phyloP scores from a whole-genome alignment of 2,329 filamentous ascomycete genomes.

The Paraconiothyrium sp. region DNA sequence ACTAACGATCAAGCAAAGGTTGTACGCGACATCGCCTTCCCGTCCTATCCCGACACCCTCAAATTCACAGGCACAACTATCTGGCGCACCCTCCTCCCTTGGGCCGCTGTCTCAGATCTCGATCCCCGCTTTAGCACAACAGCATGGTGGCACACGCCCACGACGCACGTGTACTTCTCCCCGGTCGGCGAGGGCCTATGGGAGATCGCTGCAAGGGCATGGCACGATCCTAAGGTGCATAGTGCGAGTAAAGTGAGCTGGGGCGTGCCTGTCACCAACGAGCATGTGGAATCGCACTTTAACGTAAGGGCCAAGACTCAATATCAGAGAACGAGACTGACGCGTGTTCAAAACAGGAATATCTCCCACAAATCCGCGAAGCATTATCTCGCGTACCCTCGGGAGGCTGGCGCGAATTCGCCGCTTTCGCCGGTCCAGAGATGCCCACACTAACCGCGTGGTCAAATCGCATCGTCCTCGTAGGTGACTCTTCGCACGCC shows the following conservation, averaged over 20 bases:
- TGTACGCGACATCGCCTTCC: conserved; percentile 54
- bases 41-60: conserved; percentile 51
- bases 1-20: conserved; percentile 18
- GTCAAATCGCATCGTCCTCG: conserved; percentile 57
- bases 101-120: conserved; percentile 38
- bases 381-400: conserved; percentile 51
- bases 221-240: conserved; percentile 42
- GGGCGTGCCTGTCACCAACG: conserved; percentile 51
- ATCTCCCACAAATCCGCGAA: conserved; percentile 53
- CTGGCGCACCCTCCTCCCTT: conserved; percentile 57
- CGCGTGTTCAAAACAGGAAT: conserved; percentile 43
- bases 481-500: conserved; percentile 66
- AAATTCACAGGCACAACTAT: conserved; percentile 61
- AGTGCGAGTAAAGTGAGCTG: conserved; percentile 47
- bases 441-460: conserved; percentile 53
- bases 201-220: conserved; percentile 53
- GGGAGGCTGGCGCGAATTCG: conserved; percentile 58
- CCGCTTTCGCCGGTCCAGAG: conserved; percentile 59
- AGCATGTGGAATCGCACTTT: conserved; percentile 51
- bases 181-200: conserved; percentile 49
- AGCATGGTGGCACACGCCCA: conserved; percentile 57
- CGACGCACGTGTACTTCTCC: conserved; percentile 52
- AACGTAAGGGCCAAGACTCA: conserved; percentile 23
- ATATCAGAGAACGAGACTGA: background rate
- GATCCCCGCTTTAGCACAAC: conserved; percentile 46